Percentiles rank a stretch among this genome's conserved stretches.
phyloP scores from a whole-genome alignment of 1,139 yeast genomes.

The Geotrichum australiense region DNA sequence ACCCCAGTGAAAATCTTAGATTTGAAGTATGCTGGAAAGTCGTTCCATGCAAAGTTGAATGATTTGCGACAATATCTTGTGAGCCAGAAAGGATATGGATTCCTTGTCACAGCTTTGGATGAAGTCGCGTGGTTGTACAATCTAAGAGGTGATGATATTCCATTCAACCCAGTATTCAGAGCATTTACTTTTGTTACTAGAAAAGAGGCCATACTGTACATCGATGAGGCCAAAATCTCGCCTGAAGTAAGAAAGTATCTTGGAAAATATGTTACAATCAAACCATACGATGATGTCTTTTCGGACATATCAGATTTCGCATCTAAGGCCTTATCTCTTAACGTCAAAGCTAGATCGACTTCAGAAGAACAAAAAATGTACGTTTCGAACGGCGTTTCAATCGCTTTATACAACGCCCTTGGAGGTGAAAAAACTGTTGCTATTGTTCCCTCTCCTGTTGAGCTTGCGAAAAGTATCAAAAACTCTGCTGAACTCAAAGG shows the following conservation, averaged over 20 bases:
- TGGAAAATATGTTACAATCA: constrained; percentile 28
- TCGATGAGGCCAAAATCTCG: constrained; percentile 61
- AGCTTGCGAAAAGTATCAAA: constrained; percentile 70
- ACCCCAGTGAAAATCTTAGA: constrained; percentile 31
- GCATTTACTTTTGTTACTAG: constrained; percentile 68
- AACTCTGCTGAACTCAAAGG: constrained; percentile 68
- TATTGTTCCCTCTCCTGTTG: constrained; percentile 52
- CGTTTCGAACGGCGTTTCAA: constrained; percentile 62
- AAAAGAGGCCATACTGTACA: constrained; percentile 50
- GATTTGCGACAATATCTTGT: constrained; percentile 41
- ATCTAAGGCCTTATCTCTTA: constrained; percentile 33
- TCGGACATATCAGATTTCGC: constrained; percentile 29
- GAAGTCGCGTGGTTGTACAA: constrained; percentile 93
- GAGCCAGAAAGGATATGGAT: constrained; percentile 38
- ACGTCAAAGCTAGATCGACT: constrained; percentile 15
- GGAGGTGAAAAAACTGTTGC: constrained; percentile 40
- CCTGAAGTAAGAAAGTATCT: constrained; percentile 34
- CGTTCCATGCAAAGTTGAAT: constrained; percentile 38
- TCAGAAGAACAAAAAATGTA: constrained; percentile 37
- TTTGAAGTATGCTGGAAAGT: constrained; percentile 38
- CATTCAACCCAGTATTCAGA: constrained; percentile 86
- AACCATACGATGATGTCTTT: constrained; percentile 34
- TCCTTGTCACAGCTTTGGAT: constrained; percentile 71
- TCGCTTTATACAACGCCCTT: constrained; percentile 66
- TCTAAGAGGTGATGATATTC: constrained; percentile 78